Evolutionary conservation across 169 alveolate genomes (phyloP), one percentile per base, ranked within the genome.

Genomic region (Plasmodium inui): DNA sequence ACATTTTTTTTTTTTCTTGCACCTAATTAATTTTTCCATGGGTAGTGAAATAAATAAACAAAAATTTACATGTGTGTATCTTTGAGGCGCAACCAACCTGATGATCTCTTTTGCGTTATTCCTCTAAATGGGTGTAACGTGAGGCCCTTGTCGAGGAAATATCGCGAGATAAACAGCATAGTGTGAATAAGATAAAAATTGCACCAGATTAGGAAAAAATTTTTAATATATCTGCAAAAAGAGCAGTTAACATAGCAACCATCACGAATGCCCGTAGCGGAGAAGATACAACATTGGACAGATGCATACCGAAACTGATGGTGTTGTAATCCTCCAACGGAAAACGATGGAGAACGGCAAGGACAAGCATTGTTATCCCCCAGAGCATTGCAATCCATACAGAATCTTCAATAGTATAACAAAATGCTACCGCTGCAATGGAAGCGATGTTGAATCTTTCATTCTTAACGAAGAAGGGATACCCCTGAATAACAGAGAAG

Each of bases 381-480:
- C 57, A 5, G 70, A 85, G 28, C 70, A 85, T 39, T 34, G 22
- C 34, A 74, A 34, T 14, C 44, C 55, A 46, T 85, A 28, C 79
- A 12, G 67, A n/a, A 10, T 74, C 5, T 85, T 85, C 22, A 30
- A 41, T 2, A 85, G 41, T 32, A 74, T 85, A 32, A 41, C 57
- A 85, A 85, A 85, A 85, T 85, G 41, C 76, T 67, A 67, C 79
- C 79, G 82, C 46, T 85, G 93, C 32, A 85, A 85, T 85, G 67
- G 17, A 50, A 34, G 71, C 57, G 41, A 53, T 10, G 53, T 37
- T 73, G 79, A 74, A n/a, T 85, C 93, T 2, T 74, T 85, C 19
- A 17, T 34, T 76, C 7, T 85, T 76, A 74, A 32, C 41, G 53
- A 85, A 28, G n/a, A 46, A 41, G 46, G 26, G 22, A 30, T 50